Evolutionary conservation across 192 early-diverging fungal species (phyloP).

Genomic region (Podila minutissima): DNA sequence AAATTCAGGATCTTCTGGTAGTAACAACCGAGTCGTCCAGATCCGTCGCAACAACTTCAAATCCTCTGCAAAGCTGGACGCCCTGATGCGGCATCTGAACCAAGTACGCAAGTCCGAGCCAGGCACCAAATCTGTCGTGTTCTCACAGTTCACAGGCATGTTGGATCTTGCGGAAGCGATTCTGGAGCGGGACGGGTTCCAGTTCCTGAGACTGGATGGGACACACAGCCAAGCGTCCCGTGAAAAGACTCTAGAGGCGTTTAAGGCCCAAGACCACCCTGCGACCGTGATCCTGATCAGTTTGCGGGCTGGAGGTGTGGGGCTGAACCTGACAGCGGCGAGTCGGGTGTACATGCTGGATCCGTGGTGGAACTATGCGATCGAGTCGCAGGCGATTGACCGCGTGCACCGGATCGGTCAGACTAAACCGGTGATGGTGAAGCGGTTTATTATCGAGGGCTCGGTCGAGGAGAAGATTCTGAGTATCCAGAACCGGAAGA

Average conservation of each 20-base stretch:
- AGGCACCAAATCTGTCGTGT: constrained; percentile 82
- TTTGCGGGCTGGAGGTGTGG: constrained; percentile 69
- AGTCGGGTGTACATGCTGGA: constrained; percentile 77
- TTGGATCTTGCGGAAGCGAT: constrained; percentile 76
- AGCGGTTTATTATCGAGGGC: constrained; percentile 71
- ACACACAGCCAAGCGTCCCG: constrained; percentile 68
- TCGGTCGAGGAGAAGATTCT: constrained; percentile 92
- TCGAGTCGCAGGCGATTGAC: constrained; percentile 85
- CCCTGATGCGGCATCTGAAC: constrained; percentile 54
- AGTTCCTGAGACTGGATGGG: constrained; percentile 85
- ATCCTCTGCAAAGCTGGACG: constrained; percentile 60
- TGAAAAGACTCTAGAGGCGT: constrained; percentile 67
- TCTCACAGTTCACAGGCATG: constrained; percentile 94
- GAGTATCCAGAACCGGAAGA: constrained; percentile 81
- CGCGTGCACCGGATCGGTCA: constrained; percentile 86
- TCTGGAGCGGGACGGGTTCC: constrained; percentile 62
- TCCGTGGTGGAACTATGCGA: constrained; percentile 83
- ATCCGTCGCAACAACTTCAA: constrained; percentile 52
- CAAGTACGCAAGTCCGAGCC: constrained; percentile 26
- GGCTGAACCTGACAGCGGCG: constrained; percentile 82
- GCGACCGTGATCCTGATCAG: constrained; percentile 71
- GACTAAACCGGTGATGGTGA: constrained; percentile 67
- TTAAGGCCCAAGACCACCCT: constrained; percentile 67
- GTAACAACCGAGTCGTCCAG: constrained; percentile 32
- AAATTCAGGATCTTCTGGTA: constrained; percentile 1